Base-by-base conservation (phyloP, 2,329 filamentous ascomycete species). In the Colletotrichum sansevieriae region DNA sequence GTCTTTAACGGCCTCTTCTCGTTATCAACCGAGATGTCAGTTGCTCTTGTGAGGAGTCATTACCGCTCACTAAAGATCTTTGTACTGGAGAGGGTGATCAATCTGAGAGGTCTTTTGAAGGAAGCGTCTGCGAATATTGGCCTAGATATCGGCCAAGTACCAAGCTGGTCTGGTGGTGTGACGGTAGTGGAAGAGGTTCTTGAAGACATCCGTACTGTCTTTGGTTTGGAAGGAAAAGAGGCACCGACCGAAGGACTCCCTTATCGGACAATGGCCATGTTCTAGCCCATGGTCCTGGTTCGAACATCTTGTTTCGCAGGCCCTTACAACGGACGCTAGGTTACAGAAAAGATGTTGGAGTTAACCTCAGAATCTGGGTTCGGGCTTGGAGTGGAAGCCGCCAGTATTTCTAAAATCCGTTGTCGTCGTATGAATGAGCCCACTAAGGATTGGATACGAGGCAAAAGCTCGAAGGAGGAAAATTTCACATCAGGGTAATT, bases 231-330 rank as follows among this genome's bases (percentile, higher is more conserved):
- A 9, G 54, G 61, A 13, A 68, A 65, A 25, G 54, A 59, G 20
- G 39, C 29, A 3, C 47, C 47, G 13, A 37, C 22, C 3, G 65
- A 65, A 3, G 65, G 61, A 7, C 49, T 58, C 5, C 44, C 65
- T 6, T 68, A 55, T 39, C 61, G 65, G n/a, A 60, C 61, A 11
- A 68, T 68, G 61, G 55, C 54, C n/a, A 65, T 68, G 61, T 68
- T 68, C 37, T 68, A 54, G 61, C 65, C 65, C 9, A 54, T 68
- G 61, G 61, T 68, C 1, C 35, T 68, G 61, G 47, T 58, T 18
- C 52, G 61, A 15, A 65, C 65, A 18, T 68, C 65, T 6, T 59
- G 44, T 15, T 68, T 68, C 22, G 37, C 65, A 10, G 52, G 65
- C 6, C 65, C 61, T 35, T 54, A 59, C 1, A 65, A 55, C n/a